Percentiles rank a stretch among this genome's conserved stretches.
phyloP scores from a whole-genome alignment of 2,329 filamentous ascomycete species.

The Penicillium sp. region DNA sequence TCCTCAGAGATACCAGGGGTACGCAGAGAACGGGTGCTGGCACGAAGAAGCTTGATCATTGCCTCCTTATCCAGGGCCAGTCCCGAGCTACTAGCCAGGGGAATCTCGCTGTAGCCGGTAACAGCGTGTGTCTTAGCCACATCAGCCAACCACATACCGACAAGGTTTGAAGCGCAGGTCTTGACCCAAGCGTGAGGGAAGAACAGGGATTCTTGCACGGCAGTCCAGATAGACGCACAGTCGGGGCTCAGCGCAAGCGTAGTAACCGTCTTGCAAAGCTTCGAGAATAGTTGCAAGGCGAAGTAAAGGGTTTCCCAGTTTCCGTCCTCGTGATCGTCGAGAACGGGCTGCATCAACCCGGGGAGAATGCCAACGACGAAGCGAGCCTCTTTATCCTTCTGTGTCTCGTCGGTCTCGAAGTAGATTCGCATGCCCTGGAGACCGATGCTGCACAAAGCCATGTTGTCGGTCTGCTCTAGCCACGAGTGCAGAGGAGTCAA shows the following conservation, averaged over 20 bases:
- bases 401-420: conserved; percentile 67
- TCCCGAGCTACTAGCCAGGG: conserved; percentile 68
- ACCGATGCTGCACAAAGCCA: conserved; percentile 67
- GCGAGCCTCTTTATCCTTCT: conserved; percentile 66
- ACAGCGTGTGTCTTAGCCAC: conserved; percentile 65
- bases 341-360: conserved; percentile 53
- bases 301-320: conserved; percentile 71
- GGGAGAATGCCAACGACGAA: conserved; percentile 56
- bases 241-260: conserved; percentile 60
- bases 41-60: conserved; percentile 59
- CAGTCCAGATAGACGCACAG: conserved; percentile 67
- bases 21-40: conserved; percentile 60
- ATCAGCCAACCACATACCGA: conserved; percentile 76
- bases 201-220: conserved; percentile 66
- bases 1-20: conserved; percentile 66
- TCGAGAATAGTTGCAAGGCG: conserved; percentile 66
- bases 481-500: conserved; percentile 69
- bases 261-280: conserved; percentile 67
- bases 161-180: conserved; percentile 69
- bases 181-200: conserved; percentile 74
- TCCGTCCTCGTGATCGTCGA: conserved; percentile 52
- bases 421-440: conserved; percentile 81
- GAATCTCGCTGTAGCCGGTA: conserved; percentile 54
- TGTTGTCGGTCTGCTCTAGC: conserved; percentile 72
- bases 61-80: conserved; percentile 64